phyloP scores from a whole-genome alignment of 2,329 filamentous ascomycete species.

The Zasmidium angulare region DNA sequence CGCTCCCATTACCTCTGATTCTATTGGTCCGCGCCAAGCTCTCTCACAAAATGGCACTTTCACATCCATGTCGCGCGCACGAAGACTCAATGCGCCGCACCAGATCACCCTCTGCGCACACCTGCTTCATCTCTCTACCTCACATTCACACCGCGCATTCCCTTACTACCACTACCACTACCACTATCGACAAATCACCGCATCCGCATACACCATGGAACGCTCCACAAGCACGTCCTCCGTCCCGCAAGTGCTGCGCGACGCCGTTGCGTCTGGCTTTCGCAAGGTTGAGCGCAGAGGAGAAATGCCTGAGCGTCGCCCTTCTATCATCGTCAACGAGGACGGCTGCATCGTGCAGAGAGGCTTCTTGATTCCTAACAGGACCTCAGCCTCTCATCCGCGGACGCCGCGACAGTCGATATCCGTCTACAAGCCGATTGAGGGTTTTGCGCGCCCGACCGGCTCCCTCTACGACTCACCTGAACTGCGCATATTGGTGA shows the following conservation, averaged over 20 bases:
- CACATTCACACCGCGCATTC: neutral
- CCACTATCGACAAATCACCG: neutral
- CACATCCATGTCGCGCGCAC: neutral
- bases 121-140: neutral
- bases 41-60: neutral
- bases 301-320: slow-evolving; percentile 1
- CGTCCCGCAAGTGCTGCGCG: neutral
- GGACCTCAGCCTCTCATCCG: slow-evolving; percentile 18
- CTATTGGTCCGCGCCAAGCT: no score
- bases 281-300: slow-evolving; percentile 14
- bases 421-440: slow-evolving; percentile 8
- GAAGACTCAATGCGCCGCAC: neutral
- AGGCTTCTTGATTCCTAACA: slow-evolving; percentile 23
- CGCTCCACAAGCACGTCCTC: neutral
- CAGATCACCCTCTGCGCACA: neutral
- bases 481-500: slow-evolving; percentile 7
- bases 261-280: slow-evolving; percentile 1
- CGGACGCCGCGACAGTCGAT: neutral
- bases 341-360: slow-evolving; percentile 22
- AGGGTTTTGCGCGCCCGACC: slow-evolving; percentile 11
- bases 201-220: neutral
- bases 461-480: slow-evolving; percentile 10
- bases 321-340: slow-evolving; percentile 20
- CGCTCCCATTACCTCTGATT: no score
- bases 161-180: neutral